Evolutionary conservation across 192 early-diverging fungal species (phyloP), one percentile per base, ranked within the genome.

Genomic region (Umbelopsis ramanniana): DNA sequence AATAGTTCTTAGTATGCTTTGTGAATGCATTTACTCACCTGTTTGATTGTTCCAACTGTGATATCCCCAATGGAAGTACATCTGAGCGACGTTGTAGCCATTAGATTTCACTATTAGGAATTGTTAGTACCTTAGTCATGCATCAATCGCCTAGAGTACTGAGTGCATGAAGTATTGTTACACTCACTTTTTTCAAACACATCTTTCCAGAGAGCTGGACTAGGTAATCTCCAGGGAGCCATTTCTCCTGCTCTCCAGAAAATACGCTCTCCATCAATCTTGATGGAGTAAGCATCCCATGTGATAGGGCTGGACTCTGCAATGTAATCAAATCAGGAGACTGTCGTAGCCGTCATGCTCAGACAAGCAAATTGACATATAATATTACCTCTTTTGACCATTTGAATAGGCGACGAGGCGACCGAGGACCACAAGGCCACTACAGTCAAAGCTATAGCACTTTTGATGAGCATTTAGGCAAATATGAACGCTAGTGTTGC

Each of bases 1-100:
- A 53, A 24, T 17, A n/a, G 6, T 1, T 0, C 17, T 21, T 0
- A 23, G 11, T 33, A 12, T 46, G 24, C 15, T 40, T 54, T 40
- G 9, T 22, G 45, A 43, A 14, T 67, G n/a, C n/a, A 63, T 23
- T 72, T 46, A 33, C 53, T 0, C 12, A 72, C 71, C 57, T 66
- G 71, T 72, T 22, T 66, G 54, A 47, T 72, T 66, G 23, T 63
- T 72, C 71, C 71, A 72, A 37, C 87, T 89, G 74, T 92, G 90
- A 73, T 87, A 92, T 10, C 89, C 92, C 93, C 93, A 95, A 74
- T 93, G 89, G 80, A 95, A 93, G 70, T 92, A 92, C 57, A 93
- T 89, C 9, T 91, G 86, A 70, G 93, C 87, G 33, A 87, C 76
- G 68, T 88, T 94, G 55, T 92, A 85, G 2, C 93, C 93, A 43